phyloP scores from a whole-genome alignment of 75 land plant genomes.

The Azolla pinnata region DNA sequence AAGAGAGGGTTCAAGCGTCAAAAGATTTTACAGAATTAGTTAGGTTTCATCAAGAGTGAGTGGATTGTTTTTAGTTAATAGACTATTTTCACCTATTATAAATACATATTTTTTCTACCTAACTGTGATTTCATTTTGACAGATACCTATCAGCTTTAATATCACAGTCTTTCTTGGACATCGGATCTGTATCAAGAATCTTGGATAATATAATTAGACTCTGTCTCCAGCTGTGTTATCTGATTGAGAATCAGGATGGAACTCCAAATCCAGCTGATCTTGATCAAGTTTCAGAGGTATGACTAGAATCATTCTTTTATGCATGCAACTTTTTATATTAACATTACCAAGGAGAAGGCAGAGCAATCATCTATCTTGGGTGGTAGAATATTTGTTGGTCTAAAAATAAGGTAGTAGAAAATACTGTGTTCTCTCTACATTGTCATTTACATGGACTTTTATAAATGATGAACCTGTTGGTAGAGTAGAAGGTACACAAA shows the following conservation, averaged over 20 bases:
- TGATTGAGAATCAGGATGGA: conserved; percentile 69
- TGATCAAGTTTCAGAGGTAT: conserved; percentile 82
- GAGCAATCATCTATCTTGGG: too few species aligned
- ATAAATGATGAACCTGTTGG: too few species aligned
- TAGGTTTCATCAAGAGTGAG: conserved; percentile 95
- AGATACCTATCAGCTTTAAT: conserved; percentile 94
- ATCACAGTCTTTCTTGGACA: conserved; percentile 94
- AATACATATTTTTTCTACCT: background rate
- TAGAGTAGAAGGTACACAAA: too few species aligned
- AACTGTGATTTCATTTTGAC: conserved; percentile 14
- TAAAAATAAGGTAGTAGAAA: too few species aligned
- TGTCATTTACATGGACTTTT: too few species aligned
- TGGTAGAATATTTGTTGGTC: too few species aligned
- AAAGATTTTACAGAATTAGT: conserved; percentile 95
- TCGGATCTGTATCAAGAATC: conserved; percentile 96
- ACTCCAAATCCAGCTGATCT: conserved; percentile 52
- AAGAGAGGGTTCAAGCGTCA: conserved; percentile 82
- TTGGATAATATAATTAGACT: conserved; percentile 89
- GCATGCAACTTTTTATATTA: background rate
- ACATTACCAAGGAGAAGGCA: background rate
- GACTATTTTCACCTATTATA: too few species aligned
- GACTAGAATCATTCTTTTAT: conserved; percentile 7
- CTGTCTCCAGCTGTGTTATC: conserved; percentile 86
- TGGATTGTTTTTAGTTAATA: conserved; percentile 4
- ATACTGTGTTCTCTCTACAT: too few species aligned